Evolutionary conservation across 1,139 yeast genomes (phyloP).

Genomic region (Entelexis paramagnoliae): DNA sequence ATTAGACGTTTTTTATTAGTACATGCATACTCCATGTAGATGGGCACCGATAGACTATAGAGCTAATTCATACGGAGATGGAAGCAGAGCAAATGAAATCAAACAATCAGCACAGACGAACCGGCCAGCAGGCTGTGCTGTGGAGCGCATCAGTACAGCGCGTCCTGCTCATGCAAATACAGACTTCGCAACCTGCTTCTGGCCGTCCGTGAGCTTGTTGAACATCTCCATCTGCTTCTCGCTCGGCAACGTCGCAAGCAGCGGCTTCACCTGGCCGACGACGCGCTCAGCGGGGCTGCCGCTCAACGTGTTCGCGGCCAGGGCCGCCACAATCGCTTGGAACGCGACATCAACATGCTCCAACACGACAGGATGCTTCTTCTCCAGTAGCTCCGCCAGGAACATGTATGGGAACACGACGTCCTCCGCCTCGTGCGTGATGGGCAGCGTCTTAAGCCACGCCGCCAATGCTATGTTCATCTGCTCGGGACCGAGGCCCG

Average conservation of each 20-base stretch:
- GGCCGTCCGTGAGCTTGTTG: constrained; percentile 52
- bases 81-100: no score
- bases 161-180: constrained; percentile 31
- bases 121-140: no score
- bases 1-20: background rate
- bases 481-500: constrained; percentile 44
- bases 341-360: constrained; percentile 54
- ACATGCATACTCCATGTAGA: background rate
- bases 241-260: constrained; percentile 41
- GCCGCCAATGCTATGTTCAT: constrained; percentile 52
- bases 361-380: constrained; percentile 52
- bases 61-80: background rate
- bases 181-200: constrained; percentile 51
- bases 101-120: no score
- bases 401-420: constrained; percentile 81
- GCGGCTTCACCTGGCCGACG: constrained; percentile 44
- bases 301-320: constrained; percentile 53
- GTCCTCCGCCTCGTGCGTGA: constrained; percentile 74
- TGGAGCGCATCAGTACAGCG: background rate
- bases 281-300: constrained; percentile 63
- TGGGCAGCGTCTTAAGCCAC: constrained; percentile 79
- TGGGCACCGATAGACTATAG: background rate
- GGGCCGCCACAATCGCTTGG: constrained; percentile 67
- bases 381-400: constrained; percentile 61
- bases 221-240: constrained; percentile 56